These are phyloP conservation scores for Solanum pinnatisectum DNA, from an alignment of 257 asterid species.

Conservation along the genomic window DNA sequence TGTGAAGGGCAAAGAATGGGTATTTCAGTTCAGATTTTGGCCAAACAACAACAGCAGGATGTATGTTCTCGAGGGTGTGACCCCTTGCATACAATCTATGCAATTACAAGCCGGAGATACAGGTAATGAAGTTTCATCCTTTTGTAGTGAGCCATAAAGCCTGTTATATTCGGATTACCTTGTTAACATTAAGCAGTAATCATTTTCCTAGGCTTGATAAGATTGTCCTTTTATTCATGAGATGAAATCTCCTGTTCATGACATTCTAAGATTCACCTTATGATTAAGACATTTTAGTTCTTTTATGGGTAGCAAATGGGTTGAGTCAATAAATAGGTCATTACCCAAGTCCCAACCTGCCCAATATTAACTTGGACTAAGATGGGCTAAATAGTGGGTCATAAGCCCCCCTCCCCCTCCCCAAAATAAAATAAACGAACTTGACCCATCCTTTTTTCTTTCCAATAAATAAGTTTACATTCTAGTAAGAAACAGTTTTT, in stretches of 20 bases:
- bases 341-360: neutral
- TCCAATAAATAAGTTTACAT: neutral
- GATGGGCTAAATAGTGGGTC: neutral
- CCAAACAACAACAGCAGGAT: slow-evolving; percentile 94
- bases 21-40: slow-evolving; percentile 95
- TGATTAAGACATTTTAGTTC: neutral
- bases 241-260: neutral
- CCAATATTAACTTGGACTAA: neutral
- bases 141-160: neutral
- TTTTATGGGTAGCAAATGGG: neutral
- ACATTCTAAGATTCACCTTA: neutral
- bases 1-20: slow-evolving; percentile 96
- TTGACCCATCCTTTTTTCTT: neutral
- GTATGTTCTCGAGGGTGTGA: slow-evolving; percentile 96
- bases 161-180: neutral
- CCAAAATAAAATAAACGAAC: neutral
- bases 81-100: slow-evolving; percentile 97
- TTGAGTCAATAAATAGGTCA: neutral
- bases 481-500: neutral
- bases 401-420: neutral
- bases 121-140: slow-evolving; percentile 29
- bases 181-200: neutral
- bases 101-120: slow-evolving; percentile 98
- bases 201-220: neutral
- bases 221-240: neutral